Base-by-base conservation (phyloP, 2,329 filamentous ascomycete species). In the Immersiporthe knoxdaviesiana region DNA sequence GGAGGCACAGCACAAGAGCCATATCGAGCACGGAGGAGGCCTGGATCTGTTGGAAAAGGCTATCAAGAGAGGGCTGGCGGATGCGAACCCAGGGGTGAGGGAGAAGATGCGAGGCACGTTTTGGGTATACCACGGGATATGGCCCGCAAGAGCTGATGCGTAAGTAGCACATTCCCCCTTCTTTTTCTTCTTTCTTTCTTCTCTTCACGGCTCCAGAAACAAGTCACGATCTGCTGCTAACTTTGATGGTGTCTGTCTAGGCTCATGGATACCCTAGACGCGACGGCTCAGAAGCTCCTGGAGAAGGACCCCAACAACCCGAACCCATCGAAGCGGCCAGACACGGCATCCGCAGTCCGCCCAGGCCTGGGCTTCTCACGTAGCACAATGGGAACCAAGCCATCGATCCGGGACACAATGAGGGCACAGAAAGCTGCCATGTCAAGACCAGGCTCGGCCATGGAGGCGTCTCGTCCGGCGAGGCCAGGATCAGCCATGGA, bases 11-110 rank as follows among this genome's bases (percentile, higher is more conserved):
- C 92, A 97, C 80, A 97, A 94, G 81, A 87, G 83, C 72, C 90
- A 93, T 54, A 85, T 98, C 70, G 95, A 98, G 77, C 93, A 97
- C 76, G 87, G 88, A 0, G 94, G 94, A 56, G 93, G 94, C 4
- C 81, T 97, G 27, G 94, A 97, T 16, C 76, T 93, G 37, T 87
- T 97, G 18, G 93, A 97, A 73, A 97, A 97, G 79, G 93, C 91
- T 73, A 88, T 99, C 76, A 94, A 91, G 78, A 97, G 94, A 77
- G 92, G 95, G 0, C 85, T 99, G n/a, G 85, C 85, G 30, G 96
- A 99, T 81, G 85, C 95, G 16, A 97, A 98, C 76, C 94, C 94
- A 10, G 92, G 91, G 39, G 95, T 98, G 60, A 89, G 96, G 75
- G 94, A 97, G 79, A 90, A 89, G 72, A 95, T 92, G 85, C 89